phyloP scores from a whole-genome alignment of 2,329 filamentous ascomycete species.

The Aspergillus niger region DNA sequence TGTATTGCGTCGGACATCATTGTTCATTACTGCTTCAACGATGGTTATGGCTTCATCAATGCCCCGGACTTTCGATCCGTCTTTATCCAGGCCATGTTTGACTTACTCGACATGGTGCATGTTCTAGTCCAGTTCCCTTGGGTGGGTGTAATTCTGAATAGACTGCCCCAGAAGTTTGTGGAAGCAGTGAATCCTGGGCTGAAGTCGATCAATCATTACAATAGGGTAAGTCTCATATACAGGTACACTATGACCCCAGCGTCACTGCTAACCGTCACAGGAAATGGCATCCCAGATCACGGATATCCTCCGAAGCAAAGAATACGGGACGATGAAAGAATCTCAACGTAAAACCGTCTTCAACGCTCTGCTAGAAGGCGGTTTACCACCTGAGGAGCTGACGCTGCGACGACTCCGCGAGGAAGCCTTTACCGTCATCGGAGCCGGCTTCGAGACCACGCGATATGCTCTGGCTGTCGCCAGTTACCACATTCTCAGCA shows the following conservation, averaged over 20 bases:
- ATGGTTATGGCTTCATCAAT: slow-evolving; percentile 13
- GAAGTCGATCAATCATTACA: slow-evolving; percentile 13
- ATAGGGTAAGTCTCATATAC: slow-evolving; percentile 1
- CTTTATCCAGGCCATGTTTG: slow-evolving; percentile 14
- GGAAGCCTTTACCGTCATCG: slow-evolving; percentile 31
- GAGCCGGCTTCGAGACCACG: slow-evolving; percentile 34
- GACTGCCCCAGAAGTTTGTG: slow-evolving; percentile 12
- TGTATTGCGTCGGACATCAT: slow-evolving; percentile 22
- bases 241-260: no score
- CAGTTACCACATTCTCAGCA: slow-evolving; percentile 34
- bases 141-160: slow-evolving; percentile 16
- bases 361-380: slow-evolving; percentile 36
- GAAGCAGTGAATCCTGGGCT: slow-evolving; percentile 11
- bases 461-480: slow-evolving; percentile 29
- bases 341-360: slow-evolving; percentile 13
- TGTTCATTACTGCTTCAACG: slow-evolving; percentile 17
- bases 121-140: slow-evolving; percentile 17
- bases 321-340: not conserved
- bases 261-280: not conserved
- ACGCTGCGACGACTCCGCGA: slow-evolving; percentile 25
- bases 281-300: slow-evolving; percentile 14
- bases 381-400: slow-evolving; percentile 40
- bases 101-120: slow-evolving; percentile 11
- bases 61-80: slow-evolving; percentile 13
- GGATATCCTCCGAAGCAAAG: slow-evolving; percentile 5